phyloP scores from a whole-genome alignment of 2,329 filamentous ascomycete species.

The Aureobasidium sp. region DNA sequence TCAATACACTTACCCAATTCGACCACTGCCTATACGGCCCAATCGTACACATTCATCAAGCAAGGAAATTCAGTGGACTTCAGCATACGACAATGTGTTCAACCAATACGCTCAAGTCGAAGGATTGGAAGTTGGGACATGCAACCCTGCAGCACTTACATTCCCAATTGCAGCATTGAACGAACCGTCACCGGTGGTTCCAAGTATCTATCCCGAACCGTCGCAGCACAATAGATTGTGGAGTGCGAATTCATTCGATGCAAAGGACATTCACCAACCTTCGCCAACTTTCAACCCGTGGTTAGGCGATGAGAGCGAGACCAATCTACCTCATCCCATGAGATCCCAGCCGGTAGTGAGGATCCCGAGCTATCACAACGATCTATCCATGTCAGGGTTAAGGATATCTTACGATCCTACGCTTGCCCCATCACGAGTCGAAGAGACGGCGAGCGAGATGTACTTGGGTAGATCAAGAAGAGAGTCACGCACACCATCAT shows the following conservation, averaged over 20 bases:
- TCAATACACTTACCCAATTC: slow-evolving; percentile 16
- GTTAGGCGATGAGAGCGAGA: slow-evolving; percentile 11
- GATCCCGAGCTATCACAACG: neutral
- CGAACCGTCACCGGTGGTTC: neutral
- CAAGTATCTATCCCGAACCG: neutral
- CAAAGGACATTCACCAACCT: neutral
- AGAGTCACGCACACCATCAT: slow-evolving; percentile 21
- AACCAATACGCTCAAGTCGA: slow-evolving; percentile 54
- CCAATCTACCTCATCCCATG: neutral
- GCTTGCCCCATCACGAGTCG: slow-evolving; percentile 17
- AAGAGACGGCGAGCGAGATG: slow-evolving; percentile 7
- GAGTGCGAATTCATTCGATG: slow-evolving; percentile 11
- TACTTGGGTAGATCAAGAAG: slow-evolving; percentile 15
- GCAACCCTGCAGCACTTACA: slow-evolving; percentile 42
- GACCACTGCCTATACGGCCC: neutral
- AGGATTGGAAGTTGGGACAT: slow-evolving; percentile 43
- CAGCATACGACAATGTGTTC: slow-evolving; percentile 55
- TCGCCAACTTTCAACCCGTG: slow-evolving; percentile 13
- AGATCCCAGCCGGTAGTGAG: neutral
- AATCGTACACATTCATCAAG: slow-evolving; percentile 30
- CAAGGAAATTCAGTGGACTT: slow-evolving; percentile 49
- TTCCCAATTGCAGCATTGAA: slow-evolving; percentile 15
- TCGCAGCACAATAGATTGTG: neutral
- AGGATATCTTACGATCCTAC: slow-evolving; percentile 29
- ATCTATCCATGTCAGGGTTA: slow-evolving; percentile 21